These are phyloP conservation scores for Rhodotorula sp. DNA, from an alignment of 1,284 basidiomycete species.

Conservation along the genomic window DNA sequence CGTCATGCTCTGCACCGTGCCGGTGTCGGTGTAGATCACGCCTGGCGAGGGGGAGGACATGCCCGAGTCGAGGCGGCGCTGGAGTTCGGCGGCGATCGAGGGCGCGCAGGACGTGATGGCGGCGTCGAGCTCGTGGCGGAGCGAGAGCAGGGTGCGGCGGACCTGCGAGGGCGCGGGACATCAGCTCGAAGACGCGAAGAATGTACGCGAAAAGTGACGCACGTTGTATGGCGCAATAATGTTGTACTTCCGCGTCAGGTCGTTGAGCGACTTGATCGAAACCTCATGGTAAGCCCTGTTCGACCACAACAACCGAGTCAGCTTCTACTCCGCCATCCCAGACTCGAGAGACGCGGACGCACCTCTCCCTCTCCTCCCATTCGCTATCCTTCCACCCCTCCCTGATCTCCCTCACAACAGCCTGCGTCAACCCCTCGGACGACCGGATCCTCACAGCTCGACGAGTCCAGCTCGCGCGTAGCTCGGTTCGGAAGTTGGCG, in stretches of 20 bases:
- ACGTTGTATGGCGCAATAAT: conserved; percentile 67
- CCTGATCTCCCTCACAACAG: conserved; percentile 48
- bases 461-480: conserved; percentile 63
- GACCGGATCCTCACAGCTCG: conserved; percentile 62
- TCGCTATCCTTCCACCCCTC: conserved; percentile 61
- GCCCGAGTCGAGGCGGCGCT: conserved; percentile 50
- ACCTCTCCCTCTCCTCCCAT: conserved; percentile 68
- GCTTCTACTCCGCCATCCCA: neutral
- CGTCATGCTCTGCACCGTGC: conserved; percentile 10
- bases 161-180: conserved; percentile 47
- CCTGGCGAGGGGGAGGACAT: neutral
- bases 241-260: conserved; percentile 72
- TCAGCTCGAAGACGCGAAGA: neutral
- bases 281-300: conserved; percentile 62
- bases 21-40: neutral
- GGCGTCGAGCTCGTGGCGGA: conserved; percentile 60
- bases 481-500: conserved; percentile 61
- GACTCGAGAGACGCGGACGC: neutral
- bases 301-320: neutral
- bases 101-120: conserved; percentile 55
- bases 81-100: conserved; percentile 55
- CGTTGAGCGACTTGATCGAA: conserved; percentile 68
- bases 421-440: conserved; percentile 17
- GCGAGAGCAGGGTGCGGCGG: conserved; percentile 60
- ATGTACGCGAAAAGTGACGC: neutral